phyloP scores from a whole-genome alignment of 1,139 yeast species.

The Lodderomyces orthopsilosis region DNA sequence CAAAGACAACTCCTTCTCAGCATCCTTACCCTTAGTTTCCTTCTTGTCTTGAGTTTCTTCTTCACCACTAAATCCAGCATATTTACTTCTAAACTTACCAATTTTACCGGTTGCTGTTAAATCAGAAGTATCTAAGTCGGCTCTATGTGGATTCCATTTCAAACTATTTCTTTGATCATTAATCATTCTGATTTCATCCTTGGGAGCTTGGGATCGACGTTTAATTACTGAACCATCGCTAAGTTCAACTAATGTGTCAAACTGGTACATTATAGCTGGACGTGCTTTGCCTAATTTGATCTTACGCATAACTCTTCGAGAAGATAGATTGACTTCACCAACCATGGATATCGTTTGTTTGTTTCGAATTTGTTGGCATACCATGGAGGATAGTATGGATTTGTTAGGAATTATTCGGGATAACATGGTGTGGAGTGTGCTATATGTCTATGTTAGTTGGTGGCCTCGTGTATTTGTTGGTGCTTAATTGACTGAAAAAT shows the following conservation, averaged over 20 bases:
- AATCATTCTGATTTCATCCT: constrained; percentile 80
- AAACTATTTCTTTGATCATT: constrained; percentile 85
- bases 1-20: constrained; percentile 6
- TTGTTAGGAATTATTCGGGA: neutral
- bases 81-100: constrained; percentile 80
- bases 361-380: constrained; percentile 1
- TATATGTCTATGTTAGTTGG: neutral
- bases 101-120: constrained; percentile 83
- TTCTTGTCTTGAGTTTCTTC: constrained; percentile 16
- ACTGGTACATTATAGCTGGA: constrained; percentile 89
- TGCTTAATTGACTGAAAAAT: neutral
- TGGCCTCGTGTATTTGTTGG: too few species aligned
- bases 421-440: neutral
- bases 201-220: constrained; percentile 85
- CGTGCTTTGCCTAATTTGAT: constrained; percentile 75
- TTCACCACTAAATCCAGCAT: constrained; percentile 46
- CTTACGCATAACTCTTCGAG: constrained; percentile 53
- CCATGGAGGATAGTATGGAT: neutral
- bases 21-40: constrained; percentile 10
- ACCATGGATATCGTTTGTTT: constrained; percentile 22
- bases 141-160: constrained; percentile 84
- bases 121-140: constrained; percentile 71
- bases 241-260: constrained; percentile 80
- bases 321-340: constrained; percentile 42
- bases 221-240: constrained; percentile 89